These are phyloP conservation scores for Chloranthus sessilifolius DNA, from an alignment of 164 flowering plant species.

Conservation along the genomic window DNA sequence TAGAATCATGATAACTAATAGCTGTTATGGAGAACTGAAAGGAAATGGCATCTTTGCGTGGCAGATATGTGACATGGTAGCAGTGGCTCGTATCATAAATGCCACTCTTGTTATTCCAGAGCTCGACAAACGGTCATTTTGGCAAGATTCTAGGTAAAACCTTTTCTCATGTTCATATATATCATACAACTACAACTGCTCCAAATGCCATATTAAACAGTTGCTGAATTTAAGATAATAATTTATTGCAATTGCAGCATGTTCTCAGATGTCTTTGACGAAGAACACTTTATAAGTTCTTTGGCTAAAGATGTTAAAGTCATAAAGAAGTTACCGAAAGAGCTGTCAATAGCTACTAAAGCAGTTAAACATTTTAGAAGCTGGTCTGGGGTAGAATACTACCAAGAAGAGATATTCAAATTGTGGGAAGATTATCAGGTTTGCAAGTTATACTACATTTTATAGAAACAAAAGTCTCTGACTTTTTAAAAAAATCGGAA, in stretches of 20 bases:
- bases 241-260: conserved; percentile 57
- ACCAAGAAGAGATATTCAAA: conserved; percentile 67
- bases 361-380: conserved; percentile 80
- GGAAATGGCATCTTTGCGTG: conserved; percentile 13
- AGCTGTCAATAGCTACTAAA: conserved; percentile 42
- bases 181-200: no score
- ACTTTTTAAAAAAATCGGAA: no score
- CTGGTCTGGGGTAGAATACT: conserved; percentile 92
- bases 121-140: conserved; percentile 87
- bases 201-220: no score
- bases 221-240: no score
- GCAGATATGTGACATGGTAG: conserved; percentile 98
- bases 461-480: no score
- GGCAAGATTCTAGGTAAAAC: conserved; percentile 86
- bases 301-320: conserved; percentile 72
- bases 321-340: conserved; percentile 77
- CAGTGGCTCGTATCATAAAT: conserved; percentile 87
- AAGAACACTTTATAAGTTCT: conserved; percentile 66
- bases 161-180: neutral
- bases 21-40: no score
- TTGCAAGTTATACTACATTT: no score
- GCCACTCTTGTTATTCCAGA: conserved; percentile 96
- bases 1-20: no score
- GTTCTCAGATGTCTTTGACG: conserved; percentile 94
- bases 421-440: conserved; percentile 88